Base-by-base conservation (phyloP, 2,329 filamentous ascomycete genomes). In the Fusarium azukiicola region DNA sequence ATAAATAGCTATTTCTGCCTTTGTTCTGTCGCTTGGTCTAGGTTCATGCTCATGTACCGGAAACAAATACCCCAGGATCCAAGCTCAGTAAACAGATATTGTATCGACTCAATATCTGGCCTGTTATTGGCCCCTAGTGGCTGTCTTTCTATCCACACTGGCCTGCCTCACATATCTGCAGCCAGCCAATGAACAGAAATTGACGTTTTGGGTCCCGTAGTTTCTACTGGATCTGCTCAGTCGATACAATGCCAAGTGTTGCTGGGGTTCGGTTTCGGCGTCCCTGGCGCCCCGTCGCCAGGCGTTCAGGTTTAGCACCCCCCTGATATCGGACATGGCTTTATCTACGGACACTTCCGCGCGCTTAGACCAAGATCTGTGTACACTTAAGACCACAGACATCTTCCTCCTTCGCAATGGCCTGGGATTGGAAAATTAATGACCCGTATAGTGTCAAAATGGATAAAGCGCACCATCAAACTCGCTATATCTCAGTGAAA, bases 401-500 rank as follows among this genome's bases (percentile, higher is more conserved):
- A 50, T 27, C 49, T 50, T 27, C n/a, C 49, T 50, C 49, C n/a
- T 50, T 50, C 49, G 27, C n/a, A 50, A 50, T 50, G 49, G n/a
- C n/a, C 49, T 23, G 49, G n/a, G n/a, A 50, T 14, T 50, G 49
- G 49, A 50, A 50, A 50, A 50, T 27, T 23, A 50, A 27, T 50
- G 49, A 50, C 49, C 49, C 13, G 27, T 50, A 23, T 23, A 16
- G 49, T 23, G 14, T 23, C n/a, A 50, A 50, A 40, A 61, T 36
- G 36, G 36, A 61, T 21, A 56, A 40, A 61, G 13, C 32, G 19
- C 32, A 61, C 54, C 32, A 40, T 21, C 36, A 61, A 61, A 23
- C 54, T 61, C 54, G 54, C 54, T 14, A 61, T 61, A 61, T 61
- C 36, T 40, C 54, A 21, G 54, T 40, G 27, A 61, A 61, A 23